phyloP scores from a whole-genome alignment of 495 filamentous ascomycete species.

The Podospora comata region DNA sequence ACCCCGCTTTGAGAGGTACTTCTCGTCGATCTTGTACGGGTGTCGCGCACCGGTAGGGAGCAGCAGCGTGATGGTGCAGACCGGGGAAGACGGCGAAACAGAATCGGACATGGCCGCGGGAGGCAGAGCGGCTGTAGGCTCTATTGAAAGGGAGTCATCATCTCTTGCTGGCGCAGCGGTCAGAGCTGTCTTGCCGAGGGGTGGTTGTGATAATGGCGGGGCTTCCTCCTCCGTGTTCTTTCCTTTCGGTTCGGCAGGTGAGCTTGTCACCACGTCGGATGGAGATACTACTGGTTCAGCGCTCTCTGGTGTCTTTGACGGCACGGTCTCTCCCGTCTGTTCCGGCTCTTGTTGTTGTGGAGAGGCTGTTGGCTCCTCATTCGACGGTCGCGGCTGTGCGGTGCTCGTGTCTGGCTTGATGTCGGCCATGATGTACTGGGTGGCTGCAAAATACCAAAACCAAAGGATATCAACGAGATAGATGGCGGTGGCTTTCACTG shows the following conservation, averaged over 20 bases:
- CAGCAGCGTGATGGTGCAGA: slow-evolving; percentile 64
- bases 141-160: slow-evolving; percentile 43
- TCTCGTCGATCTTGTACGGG: slow-evolving; percentile 82
- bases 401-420: not conserved
- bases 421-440: not conserved
- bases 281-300: not conserved
- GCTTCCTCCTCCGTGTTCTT: slow-evolving; percentile 37
- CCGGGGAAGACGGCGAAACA: slow-evolving; percentile 16
- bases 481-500: not conserved
- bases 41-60: slow-evolving; percentile 78
- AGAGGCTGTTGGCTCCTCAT: not conserved
- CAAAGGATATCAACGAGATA: not conserved
- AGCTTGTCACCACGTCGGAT: slow-evolving; percentile 14
- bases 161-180: slow-evolving; percentile 13
- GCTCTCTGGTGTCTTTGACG: not conserved
- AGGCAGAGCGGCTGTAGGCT: slow-evolving; percentile 35
- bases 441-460: not conserved
- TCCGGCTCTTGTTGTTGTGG: not conserved
- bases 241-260: slow-evolving; percentile 26
- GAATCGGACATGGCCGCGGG: slow-evolving; percentile 1
- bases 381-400: not conserved
- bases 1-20: slow-evolving; percentile 74
- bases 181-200: slow-evolving; percentile 19
- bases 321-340: not conserved
- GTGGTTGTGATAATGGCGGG: slow-evolving; percentile 19